Base-by-base conservation (phyloP, 305 asterid species). In the Fraxinus angustifolia region DNA sequence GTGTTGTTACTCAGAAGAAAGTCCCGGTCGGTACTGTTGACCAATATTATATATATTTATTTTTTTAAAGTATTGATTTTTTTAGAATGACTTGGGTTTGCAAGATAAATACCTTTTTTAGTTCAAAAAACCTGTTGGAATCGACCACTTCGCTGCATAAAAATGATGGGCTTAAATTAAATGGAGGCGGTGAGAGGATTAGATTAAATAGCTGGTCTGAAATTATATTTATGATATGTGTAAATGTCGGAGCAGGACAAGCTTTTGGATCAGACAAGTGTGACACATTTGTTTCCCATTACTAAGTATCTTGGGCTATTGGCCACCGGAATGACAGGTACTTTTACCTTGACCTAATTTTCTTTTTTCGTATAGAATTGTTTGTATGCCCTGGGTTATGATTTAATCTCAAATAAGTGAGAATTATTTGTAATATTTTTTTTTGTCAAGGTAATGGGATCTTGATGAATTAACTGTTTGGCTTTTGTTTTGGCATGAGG, bases 1-100 rank as follows among this genome's bases (percentile, higher is more conserved):
- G 99, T 77, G 99, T 95, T 72, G 99, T 95, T 77, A 93, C 99
- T 85, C 99, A 95, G 92, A 95, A 93, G 94, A 95, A 93, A 93
- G 97, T 95, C 77, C 99, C 99, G 84, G 98, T 95, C 42, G 30
- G 42, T 68, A 62, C 31, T 8, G 21, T 14, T 12, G 0, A 21
- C 10, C 38, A 4, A 1, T 30, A 4, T 3, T 1, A 19, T 7
- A 19, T 28, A 5, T 68, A 1, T 68, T 14, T 4, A 4, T 14
- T 31, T 23, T 45, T 62, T 62, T 3, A 0, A 8, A 4, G n/a
- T 67, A 11, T 30, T 30, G 17, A 68, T 7, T 68, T 68, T 26
- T 67, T 67, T 8, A 68, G 23, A 31, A 14, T 12, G 12, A 68
- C 42, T 5, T 23, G 75, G 34, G 11, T 68, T 31, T 4, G 19